Base-by-base conservation (phyloP, 2,329 filamentous ascomycete species). In the Delphinella strobiligena region DNA sequence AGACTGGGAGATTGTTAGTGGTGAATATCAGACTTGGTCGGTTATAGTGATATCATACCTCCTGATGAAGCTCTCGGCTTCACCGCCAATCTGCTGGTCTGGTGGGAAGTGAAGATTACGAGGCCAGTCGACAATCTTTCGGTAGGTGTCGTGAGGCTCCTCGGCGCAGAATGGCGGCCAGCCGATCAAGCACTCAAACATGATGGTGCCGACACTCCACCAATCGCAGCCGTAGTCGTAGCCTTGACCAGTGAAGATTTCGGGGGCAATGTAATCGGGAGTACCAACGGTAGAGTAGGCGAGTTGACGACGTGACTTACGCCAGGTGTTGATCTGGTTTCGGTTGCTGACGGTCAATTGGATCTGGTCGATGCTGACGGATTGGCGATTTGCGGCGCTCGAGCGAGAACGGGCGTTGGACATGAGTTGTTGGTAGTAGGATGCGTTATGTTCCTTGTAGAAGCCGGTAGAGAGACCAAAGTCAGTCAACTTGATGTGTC, bases 131-230 rank as follows among this genome's bases (percentile, higher is more conserved):
- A 98, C 87, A 61, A 98, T 98, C 74, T 98, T 98, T 50, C 89
- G 82, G 66, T 98, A 98, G 1, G 91, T 96, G 61, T 96, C 91
- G 57, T 93, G 89, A 45, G 87, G 84, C 59, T 96, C 89, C 61
- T 98, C 91, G 15, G 91, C 89, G 61, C 91, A 98, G 74, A 98
- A 98, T 19, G 91, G 91, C 40, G 91, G 91, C 91, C 91, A 98
- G 53, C 91, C 91, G 45, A 98, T 87, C 50, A 98, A 72, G 62
- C 91, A 98, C 64, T 98, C 91, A 54, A 96, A 98, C 91, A 98
- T 96, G 65, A 98, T 98, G 33, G 91, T 95, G 38, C 91, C 91
- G 36, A 98, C 74, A 16, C 85, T 93, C 91, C 91, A 98, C 91
- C 91, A 98, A 69, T 98, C 91, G 60, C 91, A 98, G 58, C 93